Percentiles rank a stretch among this genome's conserved stretches.
phyloP scores from a whole-genome alignment of 2,329 filamentous ascomycete species.

The Talaromyces sp. region DNA sequence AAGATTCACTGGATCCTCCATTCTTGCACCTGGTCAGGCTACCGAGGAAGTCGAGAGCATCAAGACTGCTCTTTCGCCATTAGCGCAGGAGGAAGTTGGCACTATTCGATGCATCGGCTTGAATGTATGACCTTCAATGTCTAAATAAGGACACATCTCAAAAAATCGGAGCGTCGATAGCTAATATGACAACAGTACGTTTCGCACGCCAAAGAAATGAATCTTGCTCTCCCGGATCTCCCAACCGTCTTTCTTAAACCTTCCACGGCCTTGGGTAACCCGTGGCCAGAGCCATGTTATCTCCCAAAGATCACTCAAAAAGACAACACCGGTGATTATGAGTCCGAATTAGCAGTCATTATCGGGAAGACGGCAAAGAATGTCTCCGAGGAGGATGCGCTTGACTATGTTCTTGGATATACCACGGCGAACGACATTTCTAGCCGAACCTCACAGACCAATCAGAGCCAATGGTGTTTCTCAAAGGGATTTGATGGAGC shows the following conservation, averaged over 20 bases:
- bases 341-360: conserved; percentile 58
- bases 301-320: conserved; percentile 54
- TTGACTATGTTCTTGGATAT: conserved; percentile 62
- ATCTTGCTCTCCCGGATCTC: conserved; percentile 51
- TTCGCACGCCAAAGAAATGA: conserved; percentile 52
- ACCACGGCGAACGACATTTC: conserved; percentile 63
- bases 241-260: conserved; percentile 61
- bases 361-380: conserved; percentile 54
- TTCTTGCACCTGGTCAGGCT: conserved; percentile 52
- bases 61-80: conserved; percentile 49
- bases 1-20: conserved; percentile 58
- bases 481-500: conserved; percentile 59
- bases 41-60: conserved; percentile 43
- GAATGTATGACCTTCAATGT: conserved; percentile 40
- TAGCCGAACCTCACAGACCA: conserved; percentile 55
- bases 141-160: not conserved
- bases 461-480: conserved; percentile 56
- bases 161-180: not conserved
- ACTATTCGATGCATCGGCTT: conserved; percentile 59
- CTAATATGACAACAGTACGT: conserved; percentile 39
- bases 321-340: conserved; percentile 57
- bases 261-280: conserved; percentile 52
- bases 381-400: conserved; percentile 54
- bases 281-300: conserved; percentile 49
- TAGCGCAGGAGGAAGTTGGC: conserved; percentile 50